Conservation (phyloP, 805 yeast genomes). For the Tanozyma kutaoensis region DNA sequence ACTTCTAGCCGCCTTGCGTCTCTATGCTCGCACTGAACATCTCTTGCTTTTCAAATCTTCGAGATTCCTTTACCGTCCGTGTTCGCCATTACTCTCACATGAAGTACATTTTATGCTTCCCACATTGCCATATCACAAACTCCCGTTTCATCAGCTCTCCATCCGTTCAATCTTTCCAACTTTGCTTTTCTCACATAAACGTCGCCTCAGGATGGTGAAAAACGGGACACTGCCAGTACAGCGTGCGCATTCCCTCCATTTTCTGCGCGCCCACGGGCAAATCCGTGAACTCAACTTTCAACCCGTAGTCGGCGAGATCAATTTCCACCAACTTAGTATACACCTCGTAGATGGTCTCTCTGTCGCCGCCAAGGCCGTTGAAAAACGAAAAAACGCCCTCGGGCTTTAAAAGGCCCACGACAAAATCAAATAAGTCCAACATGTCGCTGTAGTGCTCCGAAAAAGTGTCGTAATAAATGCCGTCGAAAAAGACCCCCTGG, state of each 20-base stretch:
- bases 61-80: no score
- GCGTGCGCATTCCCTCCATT: slow-evolving; percentile 42
- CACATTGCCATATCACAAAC: no score
- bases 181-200: no score
- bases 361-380: slow-evolving; percentile 58
- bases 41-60: no score
- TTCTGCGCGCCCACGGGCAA: slow-evolving; percentile 31
- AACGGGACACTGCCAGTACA: slow-evolving; percentile 58
- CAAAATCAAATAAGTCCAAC: slow-evolving; percentile 69
- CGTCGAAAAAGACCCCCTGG: slow-evolving; percentile 61
- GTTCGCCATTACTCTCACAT: no score
- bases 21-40: no score
- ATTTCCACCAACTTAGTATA: slow-evolving; percentile 71
- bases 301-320: slow-evolving; percentile 71
- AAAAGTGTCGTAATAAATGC: slow-evolving; percentile 88
- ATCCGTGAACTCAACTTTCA: slow-evolving; percentile 42
- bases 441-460: slow-evolving; percentile 86
- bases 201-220: slow-evolving; percentile 54
- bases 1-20: no score
- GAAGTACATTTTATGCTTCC: no score
- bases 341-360: slow-evolving; percentile 42
- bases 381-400: slow-evolving; percentile 81
- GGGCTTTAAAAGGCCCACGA: slow-evolving; percentile 74
- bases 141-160: no score
- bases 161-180: no score